phyloP scores from a whole-genome alignment of 192 early-diverging fungal species.

The Chytriomyces confervae region DNA sequence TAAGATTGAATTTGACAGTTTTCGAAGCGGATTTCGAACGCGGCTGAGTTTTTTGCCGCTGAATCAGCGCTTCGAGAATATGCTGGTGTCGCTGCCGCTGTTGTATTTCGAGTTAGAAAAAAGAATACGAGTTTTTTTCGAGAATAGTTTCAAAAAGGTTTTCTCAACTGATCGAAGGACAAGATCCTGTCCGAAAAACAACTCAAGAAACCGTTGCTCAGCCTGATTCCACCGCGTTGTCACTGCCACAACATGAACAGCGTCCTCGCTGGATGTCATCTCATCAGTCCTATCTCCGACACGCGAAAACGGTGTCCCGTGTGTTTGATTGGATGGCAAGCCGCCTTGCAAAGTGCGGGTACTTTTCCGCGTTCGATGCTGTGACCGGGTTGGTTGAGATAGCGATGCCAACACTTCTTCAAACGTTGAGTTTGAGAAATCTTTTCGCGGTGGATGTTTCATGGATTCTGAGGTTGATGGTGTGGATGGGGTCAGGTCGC shows the following conservation, averaged over 20 bases:
- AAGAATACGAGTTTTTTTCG: neutral
- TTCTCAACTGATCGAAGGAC: constrained; percentile 16
- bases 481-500: no score
- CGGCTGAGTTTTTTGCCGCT: no score
- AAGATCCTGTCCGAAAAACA: constrained; percentile 36
- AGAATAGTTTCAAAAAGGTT: neutral
- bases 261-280: no score
- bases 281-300: no score
- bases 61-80: neutral
- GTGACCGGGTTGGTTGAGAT: neutral
- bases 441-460: neutral
- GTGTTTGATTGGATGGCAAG: neutral
- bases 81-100: constrained; percentile 32
- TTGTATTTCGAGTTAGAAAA: neutral
- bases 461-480: no score
- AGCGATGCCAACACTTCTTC: constrained; percentile 13
- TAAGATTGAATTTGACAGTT: constrained; percentile 36
- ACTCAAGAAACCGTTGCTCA: constrained; percentile 36
- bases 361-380: neutral
- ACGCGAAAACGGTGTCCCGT: neutral
- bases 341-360: neutral
- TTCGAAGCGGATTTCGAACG: neutral
- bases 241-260: neutral
- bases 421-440: constrained; percentile 22
- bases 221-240: constrained; percentile 27